Base-by-base conservation (phyloP, 371 early-diverging fungal genomes). In the Rhizomucor miehei region DNA sequence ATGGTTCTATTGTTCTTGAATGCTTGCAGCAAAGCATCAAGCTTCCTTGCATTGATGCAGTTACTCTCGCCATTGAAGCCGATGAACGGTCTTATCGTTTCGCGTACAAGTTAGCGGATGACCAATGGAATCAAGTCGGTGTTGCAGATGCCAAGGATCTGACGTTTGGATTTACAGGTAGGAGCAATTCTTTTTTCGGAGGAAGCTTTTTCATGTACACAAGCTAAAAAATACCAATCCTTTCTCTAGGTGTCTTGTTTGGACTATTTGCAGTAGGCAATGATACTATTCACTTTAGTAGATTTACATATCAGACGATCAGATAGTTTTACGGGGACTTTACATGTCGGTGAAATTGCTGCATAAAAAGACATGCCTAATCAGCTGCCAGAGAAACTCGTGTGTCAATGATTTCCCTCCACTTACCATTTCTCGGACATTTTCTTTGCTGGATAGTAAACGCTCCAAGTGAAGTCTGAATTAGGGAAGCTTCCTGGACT, bases 401-500 rank as follows among this genome's bases (percentile, higher is more conserved):
- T 29, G 29, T 29, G 29, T 29, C 29, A 29, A 29, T 8, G 8
- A 3, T 29, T 29, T 29, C 29, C 29, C 29, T 29, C 8, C 29
- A 29, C 29, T 41, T 77, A 79, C 84, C 80, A 71, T 60, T 64
- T 66, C 61, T 78, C 76, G 3, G 84, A 77, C 6, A 53, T 58
- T 34, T 65, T 58, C 20, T 59, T 74, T n/a, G 83, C 72, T n/a
- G 93, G 93, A 61, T 87, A 82, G 65, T 93, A 93, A 24, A 86
- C 75, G 54, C 80, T 78, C 78, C 90, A 94, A 19, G 78, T 73
- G 43, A 82, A 89, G 44, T 82, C 88, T 38, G 80, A 84, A 17
- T 82, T 80, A 0, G 90, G 80, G 57, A 95, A 95, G 16, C 91
- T 84, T 1, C 94, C 93, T 3, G 96, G 96, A 62, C 93, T 93